Base-by-base conservation (phyloP, 352 stramenopile genomes). In the Peronospora destructor region DNA sequence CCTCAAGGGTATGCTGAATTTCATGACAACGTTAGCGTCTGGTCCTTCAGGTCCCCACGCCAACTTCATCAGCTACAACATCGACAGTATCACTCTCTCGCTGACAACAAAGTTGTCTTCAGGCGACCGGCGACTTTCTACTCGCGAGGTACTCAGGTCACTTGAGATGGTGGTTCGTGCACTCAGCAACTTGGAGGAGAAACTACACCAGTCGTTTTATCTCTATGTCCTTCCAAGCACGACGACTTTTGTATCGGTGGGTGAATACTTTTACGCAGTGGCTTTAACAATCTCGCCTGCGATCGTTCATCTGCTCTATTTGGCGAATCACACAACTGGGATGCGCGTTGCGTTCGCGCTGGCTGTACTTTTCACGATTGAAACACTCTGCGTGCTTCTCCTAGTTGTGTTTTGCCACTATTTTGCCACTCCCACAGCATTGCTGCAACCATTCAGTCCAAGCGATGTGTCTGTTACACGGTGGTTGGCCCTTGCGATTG, bases 131-230 rank as follows among this genome's bases (percentile, higher is more conserved):
- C 33, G 33, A 36, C 59, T 80, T 23, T 53, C 56, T 14, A 44
- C 71, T 3, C 65, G 60, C 4, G 66, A 69, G 6, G 47, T 77
- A 3, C 50, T 91, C 8, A 73, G 76, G 6, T 65, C 76, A 2
- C 49, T 86, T 14, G 82, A 90, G 48, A 68, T 85, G 39, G 49
- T 87, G 8, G 49, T 94, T 19, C 83, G 84, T 8, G 75, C 78
- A 6, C 49, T 95, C 17, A 95, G 84, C 66, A 95, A 95, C 47
- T 29, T 91, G 34, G 84, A 94, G 52, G 83, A 94, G 53, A 93
- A 94, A 43, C 60, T 95, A 7, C 83, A 95, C 45, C 83, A 92
- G 56, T 94, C 83, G 30, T 95, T 91, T 43, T 94, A 87, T 61
- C 58, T 94, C 7, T 95, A 95, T 41, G 65, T 94, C 25, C 65